A percentile compares a stretch with the other conserved stretches of the same genome.
These are phyloP conservation scores for Citrus sp. DNA, from an alignment of 345 rosid genomes.

Conservation along the genomic window DNA sequence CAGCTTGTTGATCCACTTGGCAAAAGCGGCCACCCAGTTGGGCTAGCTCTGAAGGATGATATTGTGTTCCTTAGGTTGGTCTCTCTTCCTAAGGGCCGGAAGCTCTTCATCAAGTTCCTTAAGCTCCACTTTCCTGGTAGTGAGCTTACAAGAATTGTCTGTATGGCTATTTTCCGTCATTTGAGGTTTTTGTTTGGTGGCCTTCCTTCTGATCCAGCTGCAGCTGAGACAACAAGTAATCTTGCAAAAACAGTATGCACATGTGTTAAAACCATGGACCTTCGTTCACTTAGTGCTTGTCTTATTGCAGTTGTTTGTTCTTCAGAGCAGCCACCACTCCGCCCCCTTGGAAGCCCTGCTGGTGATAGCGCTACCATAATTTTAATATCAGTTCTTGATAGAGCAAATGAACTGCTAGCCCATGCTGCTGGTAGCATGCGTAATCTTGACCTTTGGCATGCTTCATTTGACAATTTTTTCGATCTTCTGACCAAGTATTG, in stretches of 20 bases:
- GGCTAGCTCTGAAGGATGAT: slow-evolving; percentile 66
- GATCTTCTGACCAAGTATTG: slow-evolving; percentile 87
- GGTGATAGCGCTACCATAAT: slow-evolving; percentile 87
- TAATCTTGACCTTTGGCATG: slow-evolving; percentile 82
- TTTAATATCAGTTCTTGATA: slow-evolving; percentile 78
- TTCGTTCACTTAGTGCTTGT: slow-evolving; percentile 84
- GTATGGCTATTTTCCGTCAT: slow-evolving; percentile 95
- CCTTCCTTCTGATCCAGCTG: slow-evolving; percentile 54
- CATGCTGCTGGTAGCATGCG: slow-evolving; percentile 49
- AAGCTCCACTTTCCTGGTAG: slow-evolving; percentile 82
- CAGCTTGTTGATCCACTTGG: slow-evolving; percentile 92
- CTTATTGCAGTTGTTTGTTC: slow-evolving; percentile 98
- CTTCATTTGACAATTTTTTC: slow-evolving; percentile 90
- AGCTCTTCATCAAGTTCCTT: slow-evolving; percentile 60
- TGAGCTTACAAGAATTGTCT: slow-evolving; percentile 75
- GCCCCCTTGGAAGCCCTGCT: slow-evolving; percentile 84
- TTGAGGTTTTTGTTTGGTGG: slow-evolving; percentile 86
- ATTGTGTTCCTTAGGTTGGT: slow-evolving; percentile 71
- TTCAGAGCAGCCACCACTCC: slow-evolving; percentile 92
- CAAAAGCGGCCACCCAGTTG: slow-evolving; percentile 47
- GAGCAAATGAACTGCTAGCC: slow-evolving; percentile 66
- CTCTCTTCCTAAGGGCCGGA: slow-evolving; percentile 83
- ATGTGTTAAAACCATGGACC: slow-evolving; percentile 78
- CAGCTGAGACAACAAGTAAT: slow-evolving; percentile 57
- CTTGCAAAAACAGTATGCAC: slow-evolving; percentile 64